Base-by-base conservation (phyloP, 2,329 filamentous ascomycete species). In the Coniosporium uncinatum region DNA sequence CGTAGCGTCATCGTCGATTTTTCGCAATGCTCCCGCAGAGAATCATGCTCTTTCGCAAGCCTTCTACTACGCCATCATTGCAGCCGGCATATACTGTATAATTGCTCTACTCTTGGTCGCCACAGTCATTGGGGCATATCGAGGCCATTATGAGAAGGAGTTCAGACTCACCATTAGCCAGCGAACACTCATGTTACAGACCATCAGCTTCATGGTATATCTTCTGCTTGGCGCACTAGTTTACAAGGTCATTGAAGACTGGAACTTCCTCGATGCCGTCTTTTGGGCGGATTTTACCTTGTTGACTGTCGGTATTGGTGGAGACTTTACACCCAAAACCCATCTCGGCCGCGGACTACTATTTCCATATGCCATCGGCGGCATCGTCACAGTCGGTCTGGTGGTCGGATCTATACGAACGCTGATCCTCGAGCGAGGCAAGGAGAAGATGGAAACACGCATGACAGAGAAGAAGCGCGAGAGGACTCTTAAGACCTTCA, bases 11-110 rank as follows among this genome's bases (percentile, higher is more conserved):
- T 67, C 66, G 0, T 64, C 67, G 5, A 56, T 59, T 3, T 70
- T 75, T 42, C 64, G 61, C 14, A 56, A 71, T 8, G 57, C 60
- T 17, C 63, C 69, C 1, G 58, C 58, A 14, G 43, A 57, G 32
- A 56, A 62, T 11, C 69, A 72, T 47, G 66, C 73, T 1, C 56
- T 80, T 19, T 71, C 72, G 1, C 72, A 77, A 48, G 73, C 74
- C 5, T 80, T 72, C 53, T 81, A 80, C 52, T 81, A 79, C 48
- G 77, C 66, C 2, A 71, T 78, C 40, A 75, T 78, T 42, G 78
- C 78, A 4, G 73, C 76, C 3, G 66, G 53, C 0, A 53, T 79
- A 3, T 81, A 81, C 50, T 73, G 76, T 43, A 62, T 78, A 40
- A 70, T 81, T 31, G 66, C 73, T 1, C 64, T 64, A 2, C 54